Evolutionary conservation across 768 basidiomycete genomes (phyloP).

Genomic region (Hemileccinum impolitum): DNA sequence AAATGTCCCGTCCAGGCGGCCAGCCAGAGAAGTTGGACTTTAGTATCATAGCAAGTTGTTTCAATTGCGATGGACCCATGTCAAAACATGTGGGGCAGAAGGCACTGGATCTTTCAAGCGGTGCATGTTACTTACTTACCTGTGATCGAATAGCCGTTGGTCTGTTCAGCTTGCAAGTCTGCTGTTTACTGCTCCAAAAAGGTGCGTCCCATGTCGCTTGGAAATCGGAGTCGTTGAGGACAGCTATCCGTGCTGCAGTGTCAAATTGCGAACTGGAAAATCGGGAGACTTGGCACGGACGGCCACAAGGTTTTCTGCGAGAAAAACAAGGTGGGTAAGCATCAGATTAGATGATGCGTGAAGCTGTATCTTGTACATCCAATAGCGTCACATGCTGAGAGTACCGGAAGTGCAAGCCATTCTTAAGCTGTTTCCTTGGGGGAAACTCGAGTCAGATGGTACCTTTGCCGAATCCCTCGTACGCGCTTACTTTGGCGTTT

Average conservation of each 20-base stretch:
- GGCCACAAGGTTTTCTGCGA: constrained; percentile 34
- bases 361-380: not conserved
- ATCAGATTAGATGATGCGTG: not conserved
- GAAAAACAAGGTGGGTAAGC: constrained; percentile 31
- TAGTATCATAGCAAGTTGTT: constrained; percentile 22
- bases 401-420: constrained; percentile 32
- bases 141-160: constrained; percentile 15
- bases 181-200: constrained; percentile 31
- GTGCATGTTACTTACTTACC: not conserved
- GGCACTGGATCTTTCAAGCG: constrained; percentile 9
- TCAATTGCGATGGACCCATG: constrained; percentile 17
- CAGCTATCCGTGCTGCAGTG: constrained; percentile 22
- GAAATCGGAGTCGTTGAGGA: not conserved
- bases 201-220: constrained; percentile 5
- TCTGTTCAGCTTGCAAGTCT: constrained; percentile 30
- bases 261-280: constrained; percentile 36
- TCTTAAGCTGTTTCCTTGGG: constrained; percentile 41
- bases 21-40: constrained; percentile 30
- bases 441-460: constrained; percentile 39
- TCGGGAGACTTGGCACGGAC: constrained; percentile 24
- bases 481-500: constrained; percentile 36
- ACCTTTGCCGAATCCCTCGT: constrained; percentile 34
- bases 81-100: constrained; percentile 11
- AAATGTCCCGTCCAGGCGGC: constrained; percentile 25
- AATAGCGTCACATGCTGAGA: constrained; percentile 37